These are phyloP conservation scores for Gleditsia sinensis DNA, from an alignment of 306 rosid species.

Conservation along the genomic window DNA sequence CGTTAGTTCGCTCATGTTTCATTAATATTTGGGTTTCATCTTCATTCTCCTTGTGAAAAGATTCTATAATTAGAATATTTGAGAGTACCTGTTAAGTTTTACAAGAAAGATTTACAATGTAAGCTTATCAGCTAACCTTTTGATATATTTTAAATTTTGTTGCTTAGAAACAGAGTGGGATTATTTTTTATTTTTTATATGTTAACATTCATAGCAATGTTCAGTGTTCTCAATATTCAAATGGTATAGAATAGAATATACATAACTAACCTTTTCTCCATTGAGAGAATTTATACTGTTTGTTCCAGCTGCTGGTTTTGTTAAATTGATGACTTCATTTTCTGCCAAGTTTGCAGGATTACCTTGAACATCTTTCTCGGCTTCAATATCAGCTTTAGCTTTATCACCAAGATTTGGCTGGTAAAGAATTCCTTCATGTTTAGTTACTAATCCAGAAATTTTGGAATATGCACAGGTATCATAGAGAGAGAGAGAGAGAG, in stretches of 20 bases:
- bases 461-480: not conserved
- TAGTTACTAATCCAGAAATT: too few species aligned
- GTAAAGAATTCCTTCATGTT: not conserved
- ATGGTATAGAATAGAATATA: too few species aligned
- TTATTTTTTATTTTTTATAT: too few species aligned
- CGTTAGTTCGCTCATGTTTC: slow-evolving; percentile 10
- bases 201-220: too few species aligned
- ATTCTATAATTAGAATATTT: slow-evolving; percentile 22
- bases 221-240: too few species aligned
- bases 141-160: not conserved
- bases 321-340: not conserved
- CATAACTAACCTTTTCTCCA: too few species aligned
- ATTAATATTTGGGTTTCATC: not conserved
- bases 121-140: not conserved
- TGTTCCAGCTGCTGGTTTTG: not conserved
- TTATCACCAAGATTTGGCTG: not conserved
- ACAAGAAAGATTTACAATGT: not conserved
- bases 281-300: too few species aligned
- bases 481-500: not conserved
- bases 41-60: slow-evolving; percentile 31
- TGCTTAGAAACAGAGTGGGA: not conserved
- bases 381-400: not conserved
- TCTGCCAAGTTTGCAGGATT: not conserved
- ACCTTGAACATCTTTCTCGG: not conserved
- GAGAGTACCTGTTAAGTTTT: slow-evolving; percentile 21